Evolutionary conservation across 2,329 filamentous ascomycete species (phyloP), one percentile per base, ranked within the genome.

Genomic region (Xylariaceae sp.): DNA sequence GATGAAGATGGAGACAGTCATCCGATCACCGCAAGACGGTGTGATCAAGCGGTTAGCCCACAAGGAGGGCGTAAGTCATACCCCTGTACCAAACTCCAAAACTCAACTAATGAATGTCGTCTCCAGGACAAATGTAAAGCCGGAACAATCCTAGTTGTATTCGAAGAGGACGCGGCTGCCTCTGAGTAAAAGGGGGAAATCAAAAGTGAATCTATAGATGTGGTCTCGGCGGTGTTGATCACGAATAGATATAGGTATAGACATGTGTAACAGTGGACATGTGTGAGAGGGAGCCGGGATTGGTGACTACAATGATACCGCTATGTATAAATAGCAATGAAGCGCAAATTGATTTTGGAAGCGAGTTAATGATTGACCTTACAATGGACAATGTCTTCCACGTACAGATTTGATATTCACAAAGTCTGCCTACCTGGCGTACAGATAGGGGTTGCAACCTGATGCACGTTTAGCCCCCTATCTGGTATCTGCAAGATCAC

Each of bases 1-100:
- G 60, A 92, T 92, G 89, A 92, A 92, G 79, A 92, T 92, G 89
- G 89, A 92, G 72, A 92, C 89, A 1, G 87, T 92, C 1, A 92
- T 92, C 66, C 82, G 89, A 61, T 90, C 88, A 55, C 89, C 89
- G 6, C 87, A 90, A 64, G 82, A 84, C 60, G 89, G 89, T 5
- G 77, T 85, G 0, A 82, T 92, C 62, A 86, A 88, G 72, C 88
- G 84, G 71, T 75, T 92, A 58, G 87, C 88, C 45, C 88, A 92
- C 70, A 85, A 86, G 69, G 83, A 87, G 76, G 89, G 89, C 60
- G 87, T 89, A 79, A 79, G 86, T 71, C 39, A 37, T 55, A 1
- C 34, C 30, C 17, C 18, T n/a, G 9, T 6, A 17, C 13, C 18
- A 13, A 15, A 47, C 9, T 3, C 2, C 13, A 8, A 10, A 11